Evolutionary conservation across 75 land plant species (phyloP), one percentile per base, ranked within the genome.

Genomic region (Azolla pinnata): DNA sequence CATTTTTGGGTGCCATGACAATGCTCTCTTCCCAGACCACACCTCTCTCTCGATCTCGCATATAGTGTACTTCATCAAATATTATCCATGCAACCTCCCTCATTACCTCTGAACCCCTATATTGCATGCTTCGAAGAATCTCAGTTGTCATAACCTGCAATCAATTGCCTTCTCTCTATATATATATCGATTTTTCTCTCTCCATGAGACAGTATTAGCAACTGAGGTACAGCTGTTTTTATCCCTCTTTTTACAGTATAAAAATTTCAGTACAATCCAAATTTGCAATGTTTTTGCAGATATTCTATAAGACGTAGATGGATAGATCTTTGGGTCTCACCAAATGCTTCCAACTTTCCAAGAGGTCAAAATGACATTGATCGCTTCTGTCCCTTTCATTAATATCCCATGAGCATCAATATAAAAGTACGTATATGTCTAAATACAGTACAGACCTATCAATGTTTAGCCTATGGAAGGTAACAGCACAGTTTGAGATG

Each of bases 11-110:
- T 31, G 99, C 85, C 99, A 95, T 95, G 1, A 95, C 91, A 69
- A 95, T 95, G 67, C 99, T 95, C 63, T 95, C 99, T 63, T 95
- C 99, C 99, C 99, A 95, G 7, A 95, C 99, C 0, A 95, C 99
- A 59, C 99, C 99, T 62, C 99, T 70, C 51, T 95, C 99, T 27
- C 88, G 70, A 54, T 95, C 99, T 52, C 99, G 80, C 99, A 95
- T 95, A 73, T 95, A 95, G 63, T 95, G 99, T 53, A 95, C 99
- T 63, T 95, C 99, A 66, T 95, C 99, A 78, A 95, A 95, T 12
- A 95, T 86, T 26, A 95, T 72, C 99, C 99, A 95, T 31, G 99
- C 99, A 38, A 95, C 99, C 54, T 95, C 99, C 49, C 91, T 67
- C 61, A 68, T 75, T 50, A 95, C 56, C 56, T 89, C 99, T 54